These are phyloP conservation scores for Starmera quercuum DNA, from an alignment of 805 yeast species.

Conservation along the genomic window DNA sequence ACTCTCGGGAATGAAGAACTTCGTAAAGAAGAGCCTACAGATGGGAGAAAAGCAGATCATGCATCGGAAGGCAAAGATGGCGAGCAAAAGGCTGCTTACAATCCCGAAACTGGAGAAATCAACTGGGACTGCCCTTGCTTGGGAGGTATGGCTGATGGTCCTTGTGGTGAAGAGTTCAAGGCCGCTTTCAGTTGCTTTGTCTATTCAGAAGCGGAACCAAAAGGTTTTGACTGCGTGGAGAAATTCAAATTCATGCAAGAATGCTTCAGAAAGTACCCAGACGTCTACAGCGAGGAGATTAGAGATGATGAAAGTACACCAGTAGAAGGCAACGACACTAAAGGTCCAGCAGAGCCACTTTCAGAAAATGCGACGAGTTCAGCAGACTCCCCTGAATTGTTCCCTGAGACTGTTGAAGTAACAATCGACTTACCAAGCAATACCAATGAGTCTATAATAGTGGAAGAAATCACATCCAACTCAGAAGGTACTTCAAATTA, in stretches of 20 bases:
- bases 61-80: constrained; percentile 6
- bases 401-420: constrained; percentile 1
- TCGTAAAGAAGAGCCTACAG: constrained; percentile 1
- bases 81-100: constrained; percentile 59
- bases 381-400: no score
- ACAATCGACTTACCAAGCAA: no score
- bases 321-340: constrained; percentile 10
- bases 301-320: constrained; percentile 62
- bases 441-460: no score
- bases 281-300: constrained; percentile 86
- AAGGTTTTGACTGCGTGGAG: constrained; percentile 91
- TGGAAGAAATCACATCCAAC: no score
- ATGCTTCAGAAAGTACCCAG: constrained; percentile 91
- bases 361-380: constrained; percentile 11
- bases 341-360: constrained; percentile 9
- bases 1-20: constrained; percentile 3
- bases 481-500: no score
- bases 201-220: constrained; percentile 89
- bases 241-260: constrained; percentile 88
- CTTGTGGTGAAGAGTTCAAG: constrained; percentile 95
- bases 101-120: constrained; percentile 97
- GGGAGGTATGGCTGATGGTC: constrained; percentile 98
- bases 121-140: constrained; percentile 99
- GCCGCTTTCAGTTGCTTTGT: constrained; percentile 94
- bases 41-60: constrained; percentile 1